Base-by-base conservation (phyloP, 306 rosid species). In the Gastrolobium villosum region DNA sequence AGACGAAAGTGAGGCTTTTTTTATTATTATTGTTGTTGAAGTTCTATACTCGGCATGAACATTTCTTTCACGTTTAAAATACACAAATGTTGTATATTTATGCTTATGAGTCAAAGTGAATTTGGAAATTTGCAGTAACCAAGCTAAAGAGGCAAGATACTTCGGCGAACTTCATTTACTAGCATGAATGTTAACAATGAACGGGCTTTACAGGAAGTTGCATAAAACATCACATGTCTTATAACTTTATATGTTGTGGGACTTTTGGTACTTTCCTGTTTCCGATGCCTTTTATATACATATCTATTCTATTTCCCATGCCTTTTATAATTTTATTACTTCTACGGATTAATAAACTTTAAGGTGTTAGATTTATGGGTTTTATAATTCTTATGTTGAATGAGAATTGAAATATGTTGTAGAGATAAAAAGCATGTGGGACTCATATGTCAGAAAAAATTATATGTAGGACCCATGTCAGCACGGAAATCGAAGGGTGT, bases 41-140 rank as follows among this genome's bases (percentile, higher is more conserved):
- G 68, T 48, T 70, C n/a, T 10, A 3, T 10, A 15, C 11, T 39
- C 26, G 5, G 9, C 39, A 39, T 30, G n/a, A 59, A 28, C 65
- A 79, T 71, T 70, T 79, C 0, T 10, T 79, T 31, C 78, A 71
- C 78, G 78, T 79, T 71, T 71, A 71, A 10, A 71, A 62, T 34
- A 40, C 49, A 72, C 44, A 79, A 46, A 48, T 69, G 59, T 44
- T 28, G 41, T 10, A 26, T 9, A 15, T 35, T 78, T 44, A 20
- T 41, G 60, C 14, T 10, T 53, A 5, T 3, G 48, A 67, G 45
- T 32, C 39, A 70, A 31, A 60, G 71, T 70, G 50, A 46, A 69
- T 46, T 32, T 3, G 63, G 4, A 75, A 32, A 35, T 60, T 55
- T 35, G 37, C 30, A n/a, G 52, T 55, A 68, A 71, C 75, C 9